Conservation (phyloP, 257 asterid species). For the Paulownia fortunei region DNA sequence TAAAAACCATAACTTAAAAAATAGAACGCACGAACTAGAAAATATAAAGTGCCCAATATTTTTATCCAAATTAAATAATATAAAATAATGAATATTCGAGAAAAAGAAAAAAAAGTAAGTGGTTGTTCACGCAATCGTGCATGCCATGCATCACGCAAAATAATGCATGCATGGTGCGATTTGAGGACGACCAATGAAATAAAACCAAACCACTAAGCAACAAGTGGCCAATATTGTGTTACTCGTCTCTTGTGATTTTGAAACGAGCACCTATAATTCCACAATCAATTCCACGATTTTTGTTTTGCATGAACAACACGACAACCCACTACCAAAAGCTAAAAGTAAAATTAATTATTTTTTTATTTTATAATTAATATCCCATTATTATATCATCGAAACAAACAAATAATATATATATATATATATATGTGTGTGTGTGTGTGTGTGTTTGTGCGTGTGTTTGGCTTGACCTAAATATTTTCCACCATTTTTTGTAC, state of each 20-base stretch:
- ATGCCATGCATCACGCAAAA: slow-evolving; percentile 39
- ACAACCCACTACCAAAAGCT: slow-evolving; percentile 49
- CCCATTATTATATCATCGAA: neutral
- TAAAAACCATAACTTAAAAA: neutral
- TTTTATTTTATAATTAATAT: neutral
- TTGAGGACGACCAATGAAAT: slow-evolving; percentile 44
- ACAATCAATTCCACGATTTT: slow-evolving; percentile 22
- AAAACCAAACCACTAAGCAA: slow-evolving; percentile 43
- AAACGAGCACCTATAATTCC: slow-evolving; percentile 26
- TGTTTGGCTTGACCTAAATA: neutral
- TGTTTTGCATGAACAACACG: slow-evolving; percentile 44
- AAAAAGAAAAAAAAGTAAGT: slow-evolving; percentile 16
- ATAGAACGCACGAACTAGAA: neutral
- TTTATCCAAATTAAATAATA: slow-evolving; percentile 17
- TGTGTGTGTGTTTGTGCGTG: neutral
- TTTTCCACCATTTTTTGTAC: neutral
- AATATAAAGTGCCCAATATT: slow-evolving; percentile 8
- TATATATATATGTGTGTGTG: neutral
- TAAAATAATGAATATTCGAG: neutral
- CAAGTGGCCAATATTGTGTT: slow-evolving; percentile 39
- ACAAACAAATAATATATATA: neutral
- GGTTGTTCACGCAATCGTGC: slow-evolving; percentile 37
- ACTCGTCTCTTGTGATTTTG: slow-evolving; percentile 25
- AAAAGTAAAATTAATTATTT: neutral
- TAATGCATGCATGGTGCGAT: slow-evolving; percentile 45